Evolutionary conservation across 306 rosid species (phyloP).

Genomic region (Crataegus laevigata): DNA sequence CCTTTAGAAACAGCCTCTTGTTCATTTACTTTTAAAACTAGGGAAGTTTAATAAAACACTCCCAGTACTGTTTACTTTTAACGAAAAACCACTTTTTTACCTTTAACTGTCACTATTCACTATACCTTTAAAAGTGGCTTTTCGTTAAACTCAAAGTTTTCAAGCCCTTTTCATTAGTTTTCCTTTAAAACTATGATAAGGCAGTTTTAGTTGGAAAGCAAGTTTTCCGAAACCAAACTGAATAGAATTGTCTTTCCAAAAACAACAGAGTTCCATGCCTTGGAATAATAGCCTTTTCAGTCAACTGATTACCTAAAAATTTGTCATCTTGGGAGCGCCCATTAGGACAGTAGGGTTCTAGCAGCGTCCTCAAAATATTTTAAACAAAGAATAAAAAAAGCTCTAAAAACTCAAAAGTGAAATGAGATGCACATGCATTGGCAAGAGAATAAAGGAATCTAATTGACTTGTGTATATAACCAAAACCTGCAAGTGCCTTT

Average conservation of each 20-base stretch:
- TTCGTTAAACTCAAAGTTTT: no score
- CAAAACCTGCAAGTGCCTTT: slow-evolving; percentile 49
- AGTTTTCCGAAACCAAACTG: not conserved
- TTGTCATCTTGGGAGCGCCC: not conserved
- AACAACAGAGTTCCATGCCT: not conserved
- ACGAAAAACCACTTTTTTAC: no score
- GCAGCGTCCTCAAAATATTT: not conserved
- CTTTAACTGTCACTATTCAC: no score
- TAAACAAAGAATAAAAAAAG: not conserved
- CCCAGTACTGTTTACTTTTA: no score
- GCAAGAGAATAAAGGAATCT: slow-evolving; percentile 14
- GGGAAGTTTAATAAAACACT: no score
- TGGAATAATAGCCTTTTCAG: not conserved
- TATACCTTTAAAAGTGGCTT: no score
- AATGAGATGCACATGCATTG: not conserved
- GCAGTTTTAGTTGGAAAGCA: not conserved
- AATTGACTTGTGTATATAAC: slow-evolving; percentile 9
- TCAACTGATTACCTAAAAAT: not conserved
- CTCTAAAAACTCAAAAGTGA: not conserved
- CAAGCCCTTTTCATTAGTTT: no score
- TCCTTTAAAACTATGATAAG: not conserved
- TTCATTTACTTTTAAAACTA: not conserved
- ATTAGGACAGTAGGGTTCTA: not conserved
- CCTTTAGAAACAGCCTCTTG: not conserved
- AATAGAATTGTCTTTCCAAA: not conserved